A percentile compares a stretch with the other conserved stretches of the same genome.
Evolutionary conservation across 2,329 filamentous ascomycete genomes (phyloP).

Genomic region (Emmonsia crescens): DNA sequence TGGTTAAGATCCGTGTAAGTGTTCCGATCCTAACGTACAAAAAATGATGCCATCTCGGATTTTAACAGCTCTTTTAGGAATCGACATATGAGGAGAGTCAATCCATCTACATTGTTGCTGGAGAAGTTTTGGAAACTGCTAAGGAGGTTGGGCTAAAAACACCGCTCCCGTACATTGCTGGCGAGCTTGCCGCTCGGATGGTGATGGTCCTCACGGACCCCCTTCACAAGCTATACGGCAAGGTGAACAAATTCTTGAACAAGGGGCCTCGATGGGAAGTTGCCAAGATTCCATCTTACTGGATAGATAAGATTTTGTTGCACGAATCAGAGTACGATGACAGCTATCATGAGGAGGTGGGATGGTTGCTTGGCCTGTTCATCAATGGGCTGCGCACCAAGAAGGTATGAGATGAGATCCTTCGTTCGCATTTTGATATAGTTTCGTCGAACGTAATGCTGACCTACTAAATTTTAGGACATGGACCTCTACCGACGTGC

Average conservation of each 20-base stretch:
- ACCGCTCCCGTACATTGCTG: conserved; percentile 60
- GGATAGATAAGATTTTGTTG: conserved; percentile 61
- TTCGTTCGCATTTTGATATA: neutral
- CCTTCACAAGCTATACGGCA: conserved; percentile 71
- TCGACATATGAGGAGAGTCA: conserved; percentile 66
- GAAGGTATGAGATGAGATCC: conserved; percentile 35
- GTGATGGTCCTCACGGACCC: conserved; percentile 64
- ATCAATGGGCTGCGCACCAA: conserved; percentile 51
- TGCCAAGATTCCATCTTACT: conserved; percentile 45
- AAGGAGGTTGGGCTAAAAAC: conserved; percentile 42
- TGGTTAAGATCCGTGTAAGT: conserved; percentile 32
- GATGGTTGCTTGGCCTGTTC: conserved; percentile 64
- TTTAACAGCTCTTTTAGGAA: conserved; percentile 34
- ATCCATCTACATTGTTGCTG: conserved; percentile 67
- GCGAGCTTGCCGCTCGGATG: conserved; percentile 62
- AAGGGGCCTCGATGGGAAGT: conserved; percentile 64
- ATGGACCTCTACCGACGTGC: conserved; percentile 43
- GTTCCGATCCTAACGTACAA: neutral
- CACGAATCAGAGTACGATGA: conserved; percentile 63
- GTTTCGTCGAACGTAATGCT: neutral
- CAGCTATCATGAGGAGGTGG: conserved; percentile 58
- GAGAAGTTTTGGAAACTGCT: conserved; percentile 68
- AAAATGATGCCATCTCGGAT: neutral
- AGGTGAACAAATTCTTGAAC: conserved; percentile 75
- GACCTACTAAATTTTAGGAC: conserved; percentile 22